phyloP scores from a whole-genome alignment of 148 eudicot genomes.

The Rhododendron vialii region DNA sequence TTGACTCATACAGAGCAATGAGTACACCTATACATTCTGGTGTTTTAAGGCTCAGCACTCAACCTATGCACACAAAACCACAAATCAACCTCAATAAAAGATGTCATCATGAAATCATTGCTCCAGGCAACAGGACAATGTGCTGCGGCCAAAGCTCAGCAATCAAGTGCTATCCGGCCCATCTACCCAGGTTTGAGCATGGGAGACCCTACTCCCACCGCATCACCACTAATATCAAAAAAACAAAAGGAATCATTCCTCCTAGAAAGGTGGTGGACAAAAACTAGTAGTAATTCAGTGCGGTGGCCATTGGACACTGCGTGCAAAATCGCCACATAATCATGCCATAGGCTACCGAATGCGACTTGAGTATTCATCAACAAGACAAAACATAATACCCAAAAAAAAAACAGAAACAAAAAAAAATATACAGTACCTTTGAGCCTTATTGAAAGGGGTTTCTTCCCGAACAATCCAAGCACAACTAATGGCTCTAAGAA shows the following conservation, averaged over 20 bases:
- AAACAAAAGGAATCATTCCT: background rate
- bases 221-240: too few relatives aligned
- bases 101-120: background rate
- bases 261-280: background rate
- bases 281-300: background rate
- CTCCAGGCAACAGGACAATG: background rate
- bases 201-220: background rate
- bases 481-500: constrained; percentile 75
- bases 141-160: background rate
- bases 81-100: background rate
- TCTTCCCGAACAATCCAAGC: constrained; percentile 79
- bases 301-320: background rate
- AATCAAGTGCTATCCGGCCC: background rate
- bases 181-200: background rate
- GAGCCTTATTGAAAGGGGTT: constrained; percentile 68
- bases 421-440: constrained; percentile 35
- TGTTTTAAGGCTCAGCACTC: background rate
- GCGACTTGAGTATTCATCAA: background rate
- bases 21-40: background rate
- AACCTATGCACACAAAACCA: background rate
- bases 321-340: background rate
- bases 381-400: background rate
- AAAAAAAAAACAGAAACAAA: background rate
- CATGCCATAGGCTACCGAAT: background rate
- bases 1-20: background rate